Evolutionary conservation across 192 early-diverging fungal species (phyloP), one percentile per base, ranked within the genome.

Genomic region (Cladochytrium replicatum): DNA sequence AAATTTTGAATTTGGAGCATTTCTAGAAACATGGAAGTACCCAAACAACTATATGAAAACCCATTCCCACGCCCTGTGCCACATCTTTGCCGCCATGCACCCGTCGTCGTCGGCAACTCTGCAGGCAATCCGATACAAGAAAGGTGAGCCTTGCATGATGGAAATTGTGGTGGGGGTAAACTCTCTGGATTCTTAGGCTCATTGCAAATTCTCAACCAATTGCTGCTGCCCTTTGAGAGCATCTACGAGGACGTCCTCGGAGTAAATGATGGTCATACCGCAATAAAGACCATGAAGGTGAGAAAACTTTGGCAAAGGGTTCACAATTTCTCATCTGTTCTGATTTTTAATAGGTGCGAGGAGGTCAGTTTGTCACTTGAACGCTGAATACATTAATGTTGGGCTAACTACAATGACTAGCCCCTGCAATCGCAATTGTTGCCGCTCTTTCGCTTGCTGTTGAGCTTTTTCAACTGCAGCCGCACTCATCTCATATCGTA

Each of bases 341-440:
- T 47, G 29, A 19, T 21, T 55, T 29, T 23, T 24, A 22, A 7
- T 27, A 56, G 52, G 52, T 63, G 15, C 61, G 70, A 6, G 70
- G 70, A 61, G 70, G 70, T 72, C 41, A 17, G 54, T 56, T 30
- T 11, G n/a, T 61, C 38, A 19, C 15, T 34, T 41, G 7, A 28
- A n/a, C 24, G 4, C 17, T 6, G 15, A 9, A 6, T 48, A 6
- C 32, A 32, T 28, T 43, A 4, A 19, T 7, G 42, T 51, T 54
- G 31, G 4, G n/a, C n/a, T n/a, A n/a, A n/a, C n/a, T n/a, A 3
- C 15, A 6, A 11, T 30, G 3, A 24, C 24, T 26, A 59, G 92
- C 95, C 2, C 95, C 95, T 4, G 95, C 95, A 11, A 98, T 98
- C 50, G 95, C 90, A 53, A 92, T 98, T 45, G 91, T 96, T 17